phyloP scores from a whole-genome alignment of 306 rosid species.

The Dryas drummondii region DNA sequence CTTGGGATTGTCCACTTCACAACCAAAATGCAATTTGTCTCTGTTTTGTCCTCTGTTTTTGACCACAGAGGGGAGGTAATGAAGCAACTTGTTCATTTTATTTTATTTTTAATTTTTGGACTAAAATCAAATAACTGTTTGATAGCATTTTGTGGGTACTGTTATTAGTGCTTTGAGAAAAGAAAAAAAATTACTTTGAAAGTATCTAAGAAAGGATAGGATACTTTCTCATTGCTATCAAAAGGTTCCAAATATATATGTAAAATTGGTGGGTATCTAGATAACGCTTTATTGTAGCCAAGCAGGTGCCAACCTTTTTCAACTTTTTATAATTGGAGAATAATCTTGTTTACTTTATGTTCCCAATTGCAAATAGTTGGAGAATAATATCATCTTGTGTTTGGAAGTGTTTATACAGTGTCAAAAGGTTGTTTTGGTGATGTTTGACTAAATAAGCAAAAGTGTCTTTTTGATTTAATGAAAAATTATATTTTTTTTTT shows the following conservation, averaged over 20 bases:
- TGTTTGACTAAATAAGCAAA: no score
- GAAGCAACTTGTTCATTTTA: not conserved
- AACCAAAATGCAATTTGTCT: slow-evolving; percentile 71
- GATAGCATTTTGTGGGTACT: slow-evolving; percentile 7
- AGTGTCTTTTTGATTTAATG: no score
- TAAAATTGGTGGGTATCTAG: slow-evolving; percentile 2
- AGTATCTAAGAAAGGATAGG: slow-evolving; percentile 15
- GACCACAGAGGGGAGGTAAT: slow-evolving; percentile 61
- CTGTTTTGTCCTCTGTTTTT: slow-evolving; percentile 73
- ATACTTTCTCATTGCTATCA: slow-evolving; percentile 20
- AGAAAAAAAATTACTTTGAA: not conserved
- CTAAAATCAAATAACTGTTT: not conserved
- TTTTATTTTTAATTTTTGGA: not conserved
- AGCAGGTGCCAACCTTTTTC: slow-evolving; percentile 35
- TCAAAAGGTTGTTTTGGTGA: no score
- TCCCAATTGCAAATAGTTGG: not conserved
- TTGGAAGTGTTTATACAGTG: not conserved
- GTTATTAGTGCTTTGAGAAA: not conserved
- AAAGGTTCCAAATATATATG: slow-evolving; percentile 24
- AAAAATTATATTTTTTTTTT: no score
- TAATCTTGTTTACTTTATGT: not conserved
- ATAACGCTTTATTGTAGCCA: slow-evolving; percentile 24
- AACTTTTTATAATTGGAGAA: slow-evolving; percentile 1
- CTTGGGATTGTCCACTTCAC: slow-evolving; percentile 87
- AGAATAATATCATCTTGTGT: slow-evolving; percentile 6